Evolutionary conservation across 2,329 filamentous ascomycete species (phyloP).

Genomic region (Phoma sp.): DNA sequence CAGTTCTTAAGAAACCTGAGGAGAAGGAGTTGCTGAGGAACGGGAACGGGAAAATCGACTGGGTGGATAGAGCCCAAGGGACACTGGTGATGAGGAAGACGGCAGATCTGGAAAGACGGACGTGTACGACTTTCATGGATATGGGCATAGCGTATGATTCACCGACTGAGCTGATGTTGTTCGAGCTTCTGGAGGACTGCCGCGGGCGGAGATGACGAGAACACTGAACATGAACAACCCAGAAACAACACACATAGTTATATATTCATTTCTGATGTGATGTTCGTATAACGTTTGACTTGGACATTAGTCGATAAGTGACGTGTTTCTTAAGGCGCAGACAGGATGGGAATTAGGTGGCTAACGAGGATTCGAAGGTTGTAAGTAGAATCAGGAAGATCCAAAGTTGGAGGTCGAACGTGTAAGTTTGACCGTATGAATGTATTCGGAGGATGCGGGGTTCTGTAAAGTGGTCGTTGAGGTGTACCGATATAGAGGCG

Average conservation of each 20-base stretch:
- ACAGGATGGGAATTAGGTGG: too few species aligned
- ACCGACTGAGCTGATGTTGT: slow-evolving; percentile 15
- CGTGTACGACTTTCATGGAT: slow-evolving; percentile 9
- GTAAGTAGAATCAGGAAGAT: not conserved
- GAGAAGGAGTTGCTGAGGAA: slow-evolving; percentile 10
- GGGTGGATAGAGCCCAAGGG: slow-evolving; percentile 5
- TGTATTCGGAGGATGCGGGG: not conserved
- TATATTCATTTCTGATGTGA: too few species aligned
- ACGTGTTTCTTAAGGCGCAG: too few species aligned
- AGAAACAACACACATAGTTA: not conserved
- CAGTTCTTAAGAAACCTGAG: slow-evolving; percentile 6
- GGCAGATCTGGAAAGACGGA: not conserved
- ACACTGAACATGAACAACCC: not conserved
- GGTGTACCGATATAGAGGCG: not conserved
- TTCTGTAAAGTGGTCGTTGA: too few species aligned
- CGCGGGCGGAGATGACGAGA: slow-evolving; percentile 6
- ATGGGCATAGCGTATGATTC: slow-evolving; percentile 12
- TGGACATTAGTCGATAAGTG: too few species aligned
- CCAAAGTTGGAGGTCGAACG: not conserved
- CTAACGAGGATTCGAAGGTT: not conserved
- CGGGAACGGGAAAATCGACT: not conserved
- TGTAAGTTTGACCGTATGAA: not conserved
- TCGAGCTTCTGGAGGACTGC: slow-evolving; percentile 15
- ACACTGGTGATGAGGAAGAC: slow-evolving; percentile 8
- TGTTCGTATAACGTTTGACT: too few species aligned